Percentiles rank a stretch among this genome's conserved stretches.
Conservation (phyloP, 257 asterid species). For the Solanum rostratum region DNA sequence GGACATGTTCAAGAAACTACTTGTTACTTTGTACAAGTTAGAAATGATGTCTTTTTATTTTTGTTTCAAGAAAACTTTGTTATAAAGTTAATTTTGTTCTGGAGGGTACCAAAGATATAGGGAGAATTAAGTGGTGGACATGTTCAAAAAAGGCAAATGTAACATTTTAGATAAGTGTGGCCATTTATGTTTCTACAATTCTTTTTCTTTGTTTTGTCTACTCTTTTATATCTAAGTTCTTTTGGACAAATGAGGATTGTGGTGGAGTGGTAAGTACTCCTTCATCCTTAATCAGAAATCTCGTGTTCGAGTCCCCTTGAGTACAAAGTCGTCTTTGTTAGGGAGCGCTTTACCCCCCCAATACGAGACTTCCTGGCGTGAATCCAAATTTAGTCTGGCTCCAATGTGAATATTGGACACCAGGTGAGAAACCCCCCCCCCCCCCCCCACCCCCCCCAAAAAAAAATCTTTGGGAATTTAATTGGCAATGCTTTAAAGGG, state of each 20-base stretch:
- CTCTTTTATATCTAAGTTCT: background rate
- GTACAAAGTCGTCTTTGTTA: no score
- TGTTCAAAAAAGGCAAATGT: background rate
- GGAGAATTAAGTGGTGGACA: background rate
- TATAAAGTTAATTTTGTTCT: background rate
- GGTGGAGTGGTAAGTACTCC: no score
- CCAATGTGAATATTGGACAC: no score
- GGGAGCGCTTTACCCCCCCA: no score
- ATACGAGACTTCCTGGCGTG: no score
- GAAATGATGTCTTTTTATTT: background rate
- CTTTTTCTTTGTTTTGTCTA: background rate
- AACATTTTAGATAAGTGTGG: background rate
- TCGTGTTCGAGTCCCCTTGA: no score
- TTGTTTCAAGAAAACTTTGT: background rate
- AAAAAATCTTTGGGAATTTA: background rate
- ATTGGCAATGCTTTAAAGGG: background rate
- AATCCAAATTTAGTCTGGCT: no score
- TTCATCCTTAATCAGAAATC: no score
- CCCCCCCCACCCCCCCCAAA: no score
- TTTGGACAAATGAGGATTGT: background rate
- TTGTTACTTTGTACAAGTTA: background rate
- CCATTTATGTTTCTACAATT: background rate
- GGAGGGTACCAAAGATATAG: background rate
- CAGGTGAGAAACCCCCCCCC: no score
- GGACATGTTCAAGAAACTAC: slow-evolving; percentile 16